Conservation (phyloP, 106 monocot species). For the Apostasia shenzhenica region DNA sequence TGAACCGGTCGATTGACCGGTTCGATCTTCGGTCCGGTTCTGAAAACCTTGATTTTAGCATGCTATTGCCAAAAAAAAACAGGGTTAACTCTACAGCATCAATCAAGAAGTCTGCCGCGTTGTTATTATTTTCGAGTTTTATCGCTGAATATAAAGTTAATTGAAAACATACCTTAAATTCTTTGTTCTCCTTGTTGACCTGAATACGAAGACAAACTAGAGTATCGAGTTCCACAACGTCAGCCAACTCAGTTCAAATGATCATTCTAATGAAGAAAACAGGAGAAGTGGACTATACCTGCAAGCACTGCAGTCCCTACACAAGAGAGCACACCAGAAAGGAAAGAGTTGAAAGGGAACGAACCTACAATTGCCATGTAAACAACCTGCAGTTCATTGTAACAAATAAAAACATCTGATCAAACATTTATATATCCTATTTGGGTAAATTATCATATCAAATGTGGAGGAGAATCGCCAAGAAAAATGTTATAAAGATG, state of each 20-base stretch:
- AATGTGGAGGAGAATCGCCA: too few species aligned
- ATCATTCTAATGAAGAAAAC: too few species aligned
- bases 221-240: not conserved
- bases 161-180: slow-evolving; percentile 70
- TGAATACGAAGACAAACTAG: slow-evolving; percentile 99
- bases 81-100: too few species aligned
- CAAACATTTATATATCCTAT: not conserved
- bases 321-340: slow-evolving; percentile 89
- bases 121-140: too few species aligned
- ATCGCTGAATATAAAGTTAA: not conserved
- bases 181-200: slow-evolving; percentile 99
- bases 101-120: too few species aligned
- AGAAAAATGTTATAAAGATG: too few species aligned
- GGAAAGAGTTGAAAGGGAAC: slow-evolving; percentile 98
- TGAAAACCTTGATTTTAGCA: too few species aligned
- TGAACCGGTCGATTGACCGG: too few species aligned
- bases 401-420: not conserved
- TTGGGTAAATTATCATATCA: too few species aligned
- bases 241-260: too few species aligned
- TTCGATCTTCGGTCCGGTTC: too few species aligned
- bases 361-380: slow-evolving; percentile 97
- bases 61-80: too few species aligned
- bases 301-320: slow-evolving; percentile 89
- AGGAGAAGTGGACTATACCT: slow-evolving; percentile 21
- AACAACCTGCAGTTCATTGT: slow-evolving; percentile 37